Percentiles rank a stretch among this genome's conserved stretches.
phyloP scores from a whole-genome alignment of 805 yeast species.

The Candida morakotiae region DNA sequence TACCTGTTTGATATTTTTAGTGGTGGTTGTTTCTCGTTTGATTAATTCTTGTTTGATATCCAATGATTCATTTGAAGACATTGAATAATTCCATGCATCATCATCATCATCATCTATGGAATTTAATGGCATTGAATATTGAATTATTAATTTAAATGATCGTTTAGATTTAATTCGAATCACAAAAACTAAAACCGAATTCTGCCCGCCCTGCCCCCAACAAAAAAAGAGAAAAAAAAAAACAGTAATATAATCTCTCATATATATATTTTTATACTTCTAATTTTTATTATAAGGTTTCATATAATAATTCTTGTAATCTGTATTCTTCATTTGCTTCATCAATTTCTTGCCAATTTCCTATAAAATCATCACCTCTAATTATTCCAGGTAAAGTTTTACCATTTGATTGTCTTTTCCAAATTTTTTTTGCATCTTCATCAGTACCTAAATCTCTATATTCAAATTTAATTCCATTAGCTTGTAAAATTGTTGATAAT shows the following conservation, averaged over 20 bases:
- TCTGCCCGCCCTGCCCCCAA: not conserved
- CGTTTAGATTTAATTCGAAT: not conserved
- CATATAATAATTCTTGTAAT: constrained; percentile 60
- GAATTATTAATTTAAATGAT: not conserved
- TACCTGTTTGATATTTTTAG: not conserved
- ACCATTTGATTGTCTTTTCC: constrained; percentile 74
- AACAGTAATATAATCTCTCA: not conserved
- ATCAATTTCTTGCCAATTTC: constrained; percentile 81
- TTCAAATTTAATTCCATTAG: constrained; percentile 63
- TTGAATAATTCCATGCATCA: constrained; percentile 39
- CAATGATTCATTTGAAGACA: constrained; percentile 9
- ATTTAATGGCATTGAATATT: not conserved
- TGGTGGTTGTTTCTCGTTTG: not conserved
- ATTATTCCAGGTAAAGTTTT: constrained; percentile 81
- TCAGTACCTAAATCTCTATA: constrained; percentile 84
- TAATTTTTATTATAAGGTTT: constrained; percentile 39
- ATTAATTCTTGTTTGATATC: constrained; percentile 9
- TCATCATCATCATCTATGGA: constrained; percentile 30
- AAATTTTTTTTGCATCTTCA: constrained; percentile 75
- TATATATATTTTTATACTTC: not conserved
- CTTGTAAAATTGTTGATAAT: constrained; percentile 67
- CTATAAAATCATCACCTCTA: constrained; percentile 75
- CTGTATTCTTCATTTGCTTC: constrained; percentile 81
- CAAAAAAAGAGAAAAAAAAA: not conserved
- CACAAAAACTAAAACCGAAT: not conserved